Evolutionary conservation across 1,284 basidiomycete genomes (phyloP).

Genomic region (Mycosarcoma mackinlayi): DNA sequence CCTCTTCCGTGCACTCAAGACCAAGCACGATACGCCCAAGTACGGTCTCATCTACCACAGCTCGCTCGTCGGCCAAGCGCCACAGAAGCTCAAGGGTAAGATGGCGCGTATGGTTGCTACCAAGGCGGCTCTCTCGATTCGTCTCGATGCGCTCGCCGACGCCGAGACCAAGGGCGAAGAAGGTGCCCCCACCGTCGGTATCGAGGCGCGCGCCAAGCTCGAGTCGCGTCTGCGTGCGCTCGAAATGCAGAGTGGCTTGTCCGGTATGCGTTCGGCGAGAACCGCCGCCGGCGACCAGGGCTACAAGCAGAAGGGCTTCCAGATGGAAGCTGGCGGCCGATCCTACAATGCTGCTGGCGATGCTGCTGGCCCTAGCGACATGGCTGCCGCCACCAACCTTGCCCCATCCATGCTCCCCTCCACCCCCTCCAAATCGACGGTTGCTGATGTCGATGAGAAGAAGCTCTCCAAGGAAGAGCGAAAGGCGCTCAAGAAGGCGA

Average conservation of each 20-base stretch:
- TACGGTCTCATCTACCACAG: conserved; percentile 96
- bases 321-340: conserved; percentile 56
- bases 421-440: conserved; percentile 70
- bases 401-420: conserved; percentile 69
- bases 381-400: conserved; percentile 39
- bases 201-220: conserved; percentile 92
- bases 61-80: conserved; percentile 90
- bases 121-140: conserved; percentile 88
- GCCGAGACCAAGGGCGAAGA: conserved; percentile 87
- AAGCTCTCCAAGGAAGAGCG: conserved; percentile 58
- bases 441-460: conserved; percentile 41
- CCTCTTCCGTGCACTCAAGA: conserved; percentile 96
- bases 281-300: conserved; percentile 53
- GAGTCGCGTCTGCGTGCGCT: conserved; percentile 91
- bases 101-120: conserved; percentile 99
- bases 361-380: conserved; percentile 49
- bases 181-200: conserved; percentile 82
- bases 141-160: conserved; percentile 94
- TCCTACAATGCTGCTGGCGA: conserved; percentile 65
- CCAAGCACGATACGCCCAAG: conserved; percentile 98
- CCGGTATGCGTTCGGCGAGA: conserved; percentile 49
- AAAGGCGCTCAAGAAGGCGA: conserved; percentile 57
- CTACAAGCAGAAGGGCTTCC: conserved; percentile 65
- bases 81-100: conserved; percentile 98
- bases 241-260: conserved; percentile 71